Evolutionary conservation across 2,329 filamentous ascomycete species (phyloP).

Genomic region (Byssoonygena ceratinophila): DNA sequence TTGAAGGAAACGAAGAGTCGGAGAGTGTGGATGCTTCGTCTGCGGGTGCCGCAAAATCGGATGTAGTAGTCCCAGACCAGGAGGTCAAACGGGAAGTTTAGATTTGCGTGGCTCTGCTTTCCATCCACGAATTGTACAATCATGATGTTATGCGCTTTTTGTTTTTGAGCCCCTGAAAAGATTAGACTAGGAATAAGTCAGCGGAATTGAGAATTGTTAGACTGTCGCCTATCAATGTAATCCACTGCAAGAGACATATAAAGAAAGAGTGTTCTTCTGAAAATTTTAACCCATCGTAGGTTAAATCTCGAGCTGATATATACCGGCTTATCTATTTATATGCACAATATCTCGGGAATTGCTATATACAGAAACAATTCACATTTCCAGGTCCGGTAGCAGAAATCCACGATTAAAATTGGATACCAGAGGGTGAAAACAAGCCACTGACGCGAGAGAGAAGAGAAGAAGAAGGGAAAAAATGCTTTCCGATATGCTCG

Average conservation of each 20-base stretch:
- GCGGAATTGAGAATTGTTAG: neutral
- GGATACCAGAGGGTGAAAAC: neutral
- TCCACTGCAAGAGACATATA: no score
- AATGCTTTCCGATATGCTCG: neutral
- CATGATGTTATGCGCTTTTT: neutral
- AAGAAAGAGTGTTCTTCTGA: no score
- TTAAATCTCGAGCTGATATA: no score
- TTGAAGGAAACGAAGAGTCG: neutral
- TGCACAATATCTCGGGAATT: neutral
- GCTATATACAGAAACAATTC: conserved; percentile 1
- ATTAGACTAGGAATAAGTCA: neutral
- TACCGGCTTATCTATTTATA: neutral
- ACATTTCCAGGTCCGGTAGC: no score
- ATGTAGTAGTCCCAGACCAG: neutral
- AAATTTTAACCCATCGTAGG: no score
- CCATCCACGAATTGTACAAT: neutral
- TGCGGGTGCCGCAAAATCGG: neutral
- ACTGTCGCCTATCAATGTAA: no score
- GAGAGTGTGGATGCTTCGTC: neutral
- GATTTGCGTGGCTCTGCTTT: neutral
- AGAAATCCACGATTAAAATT: neutral
- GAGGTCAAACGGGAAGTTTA: neutral
- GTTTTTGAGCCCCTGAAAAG: neutral
- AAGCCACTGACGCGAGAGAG: neutral
- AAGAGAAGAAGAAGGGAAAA: neutral